phyloP scores from a whole-genome alignment of 495 filamentous ascomycete species.

The Baudoinia panamericana region DNA sequence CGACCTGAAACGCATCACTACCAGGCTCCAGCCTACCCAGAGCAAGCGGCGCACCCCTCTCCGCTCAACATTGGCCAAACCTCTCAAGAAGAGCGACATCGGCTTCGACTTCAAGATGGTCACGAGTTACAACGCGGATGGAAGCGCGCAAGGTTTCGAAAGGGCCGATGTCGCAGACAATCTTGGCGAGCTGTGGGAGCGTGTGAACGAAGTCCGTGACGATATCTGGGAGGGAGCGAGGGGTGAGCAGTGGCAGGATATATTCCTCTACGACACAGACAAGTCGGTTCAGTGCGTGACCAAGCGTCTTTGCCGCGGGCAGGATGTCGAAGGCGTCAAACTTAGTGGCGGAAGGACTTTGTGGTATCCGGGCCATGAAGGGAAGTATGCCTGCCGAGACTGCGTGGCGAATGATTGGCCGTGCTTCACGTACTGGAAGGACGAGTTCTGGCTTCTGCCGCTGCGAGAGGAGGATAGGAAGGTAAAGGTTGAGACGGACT shows the following conservation, averaged over 20 bases:
- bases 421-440: constrained; percentile 5
- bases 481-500: not conserved
- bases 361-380: constrained; percentile 3
- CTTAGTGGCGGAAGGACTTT: not conserved
- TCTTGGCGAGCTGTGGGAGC: constrained; percentile 1
- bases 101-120: constrained; percentile 1
- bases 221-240: constrained; percentile 2
- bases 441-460: constrained; percentile 6
- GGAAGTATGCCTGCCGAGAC: constrained; percentile 6
- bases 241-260: not conserved
- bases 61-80: no score
- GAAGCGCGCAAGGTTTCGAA: not conserved
- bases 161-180: not conserved
- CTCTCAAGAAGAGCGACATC: no score
- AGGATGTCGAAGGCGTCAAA: not conserved
- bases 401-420: constrained; percentile 6
- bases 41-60: no score
- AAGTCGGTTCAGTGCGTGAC: constrained; percentile 3
- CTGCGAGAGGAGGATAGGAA: constrained; percentile 4
- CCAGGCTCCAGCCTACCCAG: no score
- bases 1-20: no score
- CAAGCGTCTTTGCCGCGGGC: not conserved
- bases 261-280: not conserved
- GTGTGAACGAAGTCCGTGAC: not conserved
- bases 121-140: not conserved